Percentiles rank a stretch among this genome's conserved stretches.
phyloP scores from a whole-genome alignment of 208 protist species.

The Trypanosomatidae sp. region DNA sequence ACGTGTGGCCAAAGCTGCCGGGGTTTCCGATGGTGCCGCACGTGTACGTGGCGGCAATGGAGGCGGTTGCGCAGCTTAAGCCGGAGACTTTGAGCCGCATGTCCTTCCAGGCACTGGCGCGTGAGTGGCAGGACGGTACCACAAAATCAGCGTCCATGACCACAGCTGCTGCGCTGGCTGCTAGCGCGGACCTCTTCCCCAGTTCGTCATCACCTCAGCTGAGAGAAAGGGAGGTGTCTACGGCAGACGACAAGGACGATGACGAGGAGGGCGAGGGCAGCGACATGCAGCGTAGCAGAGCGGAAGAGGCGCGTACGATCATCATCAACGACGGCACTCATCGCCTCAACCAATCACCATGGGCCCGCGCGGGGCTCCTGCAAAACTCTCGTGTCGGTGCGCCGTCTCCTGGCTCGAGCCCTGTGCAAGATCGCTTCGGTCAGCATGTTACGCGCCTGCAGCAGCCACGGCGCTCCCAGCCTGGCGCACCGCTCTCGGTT shows the following conservation, averaged over 20 bases:
- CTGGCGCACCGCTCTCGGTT: neutral
- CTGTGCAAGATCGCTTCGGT: too few relatives aligned
- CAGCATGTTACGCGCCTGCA: neutral
- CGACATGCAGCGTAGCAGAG: neutral
- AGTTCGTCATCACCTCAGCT: neutral
- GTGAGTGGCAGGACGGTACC: neutral
- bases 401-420: neutral
- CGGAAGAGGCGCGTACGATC: neutral
- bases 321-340: neutral
- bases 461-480: neutral
- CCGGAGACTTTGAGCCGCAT: conserved; percentile 22
- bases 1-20: conserved; percentile 35
- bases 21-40: conserved; percentile 36
- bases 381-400: neutral
- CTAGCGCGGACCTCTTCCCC: neutral
- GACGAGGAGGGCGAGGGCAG: neutral
- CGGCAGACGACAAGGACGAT: neutral
- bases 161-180: neutral
- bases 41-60: conserved; percentile 31
- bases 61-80: conserved; percentile 30
- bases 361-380: neutral
- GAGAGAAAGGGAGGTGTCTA: neutral
- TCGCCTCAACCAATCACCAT: neutral
- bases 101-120: conserved; percentile 11
- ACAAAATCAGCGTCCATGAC: neutral